A percentile compares a stretch with the other conserved stretches of the same genome.
Conservation (phyloP, 192 early-diverging fungal species). For the Backusella tarrabulga region DNA sequence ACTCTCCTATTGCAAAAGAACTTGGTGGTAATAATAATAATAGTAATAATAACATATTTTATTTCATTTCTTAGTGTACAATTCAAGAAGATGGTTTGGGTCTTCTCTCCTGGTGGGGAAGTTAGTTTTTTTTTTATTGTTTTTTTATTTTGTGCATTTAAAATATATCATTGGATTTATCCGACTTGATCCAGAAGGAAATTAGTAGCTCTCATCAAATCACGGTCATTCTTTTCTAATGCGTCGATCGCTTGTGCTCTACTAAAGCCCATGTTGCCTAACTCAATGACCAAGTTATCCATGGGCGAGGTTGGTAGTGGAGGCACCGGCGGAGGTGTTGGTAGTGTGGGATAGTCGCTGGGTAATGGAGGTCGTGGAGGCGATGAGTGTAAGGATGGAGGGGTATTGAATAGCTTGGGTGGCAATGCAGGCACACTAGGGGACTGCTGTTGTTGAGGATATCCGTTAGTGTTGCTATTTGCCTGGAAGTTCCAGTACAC, state of each 20-base stretch:
- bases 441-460: neutral
- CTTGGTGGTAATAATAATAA: neutral
- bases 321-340: constrained; percentile 23
- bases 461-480: neutral
- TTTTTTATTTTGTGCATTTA: neutral
- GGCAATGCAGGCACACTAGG: constrained; percentile 23
- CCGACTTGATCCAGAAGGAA: constrained; percentile 63
- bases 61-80: constrained; percentile 44
- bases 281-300: constrained; percentile 31
- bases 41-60: no score
- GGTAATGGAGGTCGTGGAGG: constrained; percentile 17
- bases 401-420: constrained; percentile 23
- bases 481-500: constrained; percentile 13
- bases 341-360: constrained; percentile 2
- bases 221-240: constrained; percentile 73
- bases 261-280: constrained; percentile 76
- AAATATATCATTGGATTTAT: neutral
- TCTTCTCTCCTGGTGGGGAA: constrained; percentile 69
- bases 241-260: constrained; percentile 69
- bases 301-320: neutral
- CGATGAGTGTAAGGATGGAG: constrained; percentile 13
- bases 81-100: constrained; percentile 72
- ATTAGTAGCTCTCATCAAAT: constrained; percentile 73
- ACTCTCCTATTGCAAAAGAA: neutral
- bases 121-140: neutral